Conservation (phyloP, 768 basidiomycete species). For the Boletus huronensis region DNA sequence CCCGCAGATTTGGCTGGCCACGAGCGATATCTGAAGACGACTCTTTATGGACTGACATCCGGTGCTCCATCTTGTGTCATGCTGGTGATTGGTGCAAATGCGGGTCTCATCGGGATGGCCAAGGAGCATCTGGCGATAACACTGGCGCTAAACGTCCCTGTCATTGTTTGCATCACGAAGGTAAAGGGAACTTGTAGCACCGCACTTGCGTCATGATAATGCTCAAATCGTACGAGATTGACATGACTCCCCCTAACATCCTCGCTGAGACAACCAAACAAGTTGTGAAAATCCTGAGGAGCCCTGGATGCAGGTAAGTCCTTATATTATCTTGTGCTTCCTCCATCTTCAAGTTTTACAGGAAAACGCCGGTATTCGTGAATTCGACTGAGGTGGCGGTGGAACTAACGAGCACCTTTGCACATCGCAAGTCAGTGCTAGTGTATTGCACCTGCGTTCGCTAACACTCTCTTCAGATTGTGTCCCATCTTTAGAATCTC, state of each 20-base stretch:
- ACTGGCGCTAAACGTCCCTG: constrained; percentile 88
- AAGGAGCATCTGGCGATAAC: constrained; percentile 97
- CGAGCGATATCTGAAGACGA: constrained; percentile 89
- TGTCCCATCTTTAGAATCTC: constrained; percentile 92
- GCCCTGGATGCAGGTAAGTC: constrained; percentile 84
- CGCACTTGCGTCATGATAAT: neutral
- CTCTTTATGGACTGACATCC: constrained; percentile 91
- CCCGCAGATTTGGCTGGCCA: constrained; percentile 87
- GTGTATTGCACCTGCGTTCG: neutral
- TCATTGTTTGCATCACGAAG: constrained; percentile 94
- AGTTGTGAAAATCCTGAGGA: constrained; percentile 86
- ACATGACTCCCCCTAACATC: constrained; percentile 95
- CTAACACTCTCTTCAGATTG: constrained; percentile 45
- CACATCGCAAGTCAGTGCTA: constrained; percentile 57
- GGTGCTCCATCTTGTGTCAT: constrained; percentile 91
- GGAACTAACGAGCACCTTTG: constrained; percentile 72
- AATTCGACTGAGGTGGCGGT: constrained; percentile 78
- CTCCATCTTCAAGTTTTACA: constrained; percentile 26
- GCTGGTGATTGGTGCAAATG: constrained; percentile 93
- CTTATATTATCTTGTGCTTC: neutral
- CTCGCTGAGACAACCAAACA: constrained; percentile 90
- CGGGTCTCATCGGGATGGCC: constrained; percentile 87
- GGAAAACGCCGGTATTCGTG: constrained; percentile 82
- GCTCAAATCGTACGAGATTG: constrained; percentile 49
- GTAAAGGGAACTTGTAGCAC: constrained; percentile 34